These are phyloP conservation scores for Candida maesae DNA, from an alignment of 805 yeast genomes.

Conservation along the genomic window DNA sequence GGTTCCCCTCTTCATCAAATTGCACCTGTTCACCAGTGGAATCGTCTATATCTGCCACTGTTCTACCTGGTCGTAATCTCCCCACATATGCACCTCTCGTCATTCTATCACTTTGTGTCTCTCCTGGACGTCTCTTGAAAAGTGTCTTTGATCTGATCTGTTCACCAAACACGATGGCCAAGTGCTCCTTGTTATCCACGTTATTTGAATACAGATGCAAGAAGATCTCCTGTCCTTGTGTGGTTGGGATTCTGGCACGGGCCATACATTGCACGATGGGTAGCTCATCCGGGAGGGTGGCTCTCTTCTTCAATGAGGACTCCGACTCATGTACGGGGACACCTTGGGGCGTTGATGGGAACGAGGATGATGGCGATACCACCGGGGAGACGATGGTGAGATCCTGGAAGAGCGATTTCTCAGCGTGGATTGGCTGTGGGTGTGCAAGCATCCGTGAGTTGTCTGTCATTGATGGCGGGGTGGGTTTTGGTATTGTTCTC, in stretches of 20 bases:
- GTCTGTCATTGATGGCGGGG: slow-evolving; percentile 3
- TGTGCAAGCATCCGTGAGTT: slow-evolving; percentile 10
- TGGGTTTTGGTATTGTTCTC: no score
- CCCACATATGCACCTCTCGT: slow-evolving; percentile 98
- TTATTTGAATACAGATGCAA: slow-evolving; percentile 85
- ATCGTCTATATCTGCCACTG: slow-evolving; percentile 60
- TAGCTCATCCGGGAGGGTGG: slow-evolving; percentile 47
- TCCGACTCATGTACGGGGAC: slow-evolving; percentile 23
- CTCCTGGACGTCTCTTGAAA: slow-evolving; percentile 58
- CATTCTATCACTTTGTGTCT: slow-evolving; percentile 91
- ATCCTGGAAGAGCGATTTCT: slow-evolving; percentile 28
- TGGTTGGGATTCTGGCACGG: slow-evolving; percentile 94
- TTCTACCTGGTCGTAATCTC: slow-evolving; percentile 81
- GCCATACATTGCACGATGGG: slow-evolving; percentile 87
- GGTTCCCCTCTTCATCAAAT: slow-evolving; percentile 39
- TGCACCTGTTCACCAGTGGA: slow-evolving; percentile 33
- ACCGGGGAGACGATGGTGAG: slow-evolving; percentile 41
- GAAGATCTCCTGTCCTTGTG: slow-evolving; percentile 90
- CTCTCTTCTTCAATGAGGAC: slow-evolving; percentile 27
- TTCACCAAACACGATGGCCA: slow-evolving; percentile 96
- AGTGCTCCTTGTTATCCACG: slow-evolving; percentile 86
- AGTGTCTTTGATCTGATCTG: slow-evolving; percentile 76
- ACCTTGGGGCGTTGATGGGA: slow-evolving; percentile 27
- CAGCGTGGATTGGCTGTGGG: slow-evolving; percentile 16
- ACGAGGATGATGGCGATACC: slow-evolving; percentile 29